Evolutionary conservation across 176 grass and related monocot genomes (phyloP).

Genomic region (Pharus latifolius): DNA sequence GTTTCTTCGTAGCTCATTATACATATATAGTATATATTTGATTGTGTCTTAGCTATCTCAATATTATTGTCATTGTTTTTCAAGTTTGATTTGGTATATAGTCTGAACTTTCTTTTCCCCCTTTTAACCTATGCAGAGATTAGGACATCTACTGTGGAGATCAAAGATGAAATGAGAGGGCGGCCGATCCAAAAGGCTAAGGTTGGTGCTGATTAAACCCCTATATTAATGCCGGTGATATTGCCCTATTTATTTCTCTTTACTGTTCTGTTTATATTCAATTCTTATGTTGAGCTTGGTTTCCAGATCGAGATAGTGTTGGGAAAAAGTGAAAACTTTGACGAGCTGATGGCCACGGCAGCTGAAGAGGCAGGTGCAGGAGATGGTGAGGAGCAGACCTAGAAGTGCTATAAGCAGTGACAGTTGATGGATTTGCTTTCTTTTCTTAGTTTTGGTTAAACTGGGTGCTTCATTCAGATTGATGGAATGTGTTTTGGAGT

Average conservation of each 20-base stretch:
- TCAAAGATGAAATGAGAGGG: constrained; percentile 41
- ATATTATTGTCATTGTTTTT: background rate
- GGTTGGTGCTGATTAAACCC: constrained; percentile 16
- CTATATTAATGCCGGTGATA: background rate
- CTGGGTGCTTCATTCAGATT: background rate
- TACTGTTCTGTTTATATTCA: background rate
- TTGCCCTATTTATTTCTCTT: background rate
- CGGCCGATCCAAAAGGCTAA: constrained; percentile 60
- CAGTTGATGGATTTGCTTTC: background rate
- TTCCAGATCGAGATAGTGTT: constrained; percentile 65
- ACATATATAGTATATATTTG: background rate
- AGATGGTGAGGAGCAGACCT: constrained; percentile 34
- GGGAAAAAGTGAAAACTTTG: constrained; percentile 55
- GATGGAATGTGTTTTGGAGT: background rate
- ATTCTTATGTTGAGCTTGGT: background rate
- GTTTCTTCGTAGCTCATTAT: background rate
- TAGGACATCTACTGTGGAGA: constrained; percentile 57
- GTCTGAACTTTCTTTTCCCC: background rate
- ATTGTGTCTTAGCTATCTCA: background rate
- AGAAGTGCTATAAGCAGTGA: background rate
- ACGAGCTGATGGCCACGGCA: constrained; percentile 57
- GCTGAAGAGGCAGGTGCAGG: constrained; percentile 15
- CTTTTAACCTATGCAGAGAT: constrained; percentile 32
- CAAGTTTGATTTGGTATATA: background rate
- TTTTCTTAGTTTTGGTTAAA: background rate